Conservation (phyloP, 768 basidiomycete species). For the Psilocybe cyanescens region DNA sequence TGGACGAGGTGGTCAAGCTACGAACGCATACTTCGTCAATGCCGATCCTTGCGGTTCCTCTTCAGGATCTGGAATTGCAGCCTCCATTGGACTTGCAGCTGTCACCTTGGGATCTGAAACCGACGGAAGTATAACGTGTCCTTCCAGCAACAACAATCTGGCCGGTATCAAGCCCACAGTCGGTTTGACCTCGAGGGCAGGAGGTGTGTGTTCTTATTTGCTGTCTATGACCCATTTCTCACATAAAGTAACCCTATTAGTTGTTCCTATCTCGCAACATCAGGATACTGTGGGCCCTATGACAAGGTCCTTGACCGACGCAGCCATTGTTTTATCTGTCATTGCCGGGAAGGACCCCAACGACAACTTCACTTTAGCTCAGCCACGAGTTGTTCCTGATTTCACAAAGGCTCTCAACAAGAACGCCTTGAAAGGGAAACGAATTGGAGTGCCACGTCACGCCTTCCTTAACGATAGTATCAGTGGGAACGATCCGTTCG, state of each 20-base stretch:
- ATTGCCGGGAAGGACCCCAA: constrained; percentile 60
- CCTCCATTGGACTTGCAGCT: constrained; percentile 54
- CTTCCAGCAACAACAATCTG: constrained; percentile 53
- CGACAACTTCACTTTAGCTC: constrained; percentile 57
- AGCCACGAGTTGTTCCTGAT: constrained; percentile 56
- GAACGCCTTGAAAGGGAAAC: constrained; percentile 50
- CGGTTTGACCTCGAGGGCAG: constrained; percentile 61
- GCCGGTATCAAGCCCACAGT: constrained; percentile 66
- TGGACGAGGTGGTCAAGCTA: constrained; percentile 56
- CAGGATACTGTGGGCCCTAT: constrained; percentile 67
- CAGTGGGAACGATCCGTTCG: constrained; percentile 35
- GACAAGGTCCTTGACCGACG: constrained; percentile 55
- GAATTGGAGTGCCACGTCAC: constrained; percentile 56
- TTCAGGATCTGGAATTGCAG: constrained; percentile 59
- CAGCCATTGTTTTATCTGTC: constrained; percentile 56
- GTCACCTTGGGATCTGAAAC: constrained; percentile 55
- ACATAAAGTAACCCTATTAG: constrained; percentile 26
- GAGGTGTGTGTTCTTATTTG: constrained; percentile 38
- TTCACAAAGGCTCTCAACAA: constrained; percentile 55
- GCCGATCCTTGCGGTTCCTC: constrained; percentile 63
- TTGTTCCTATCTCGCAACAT: constrained; percentile 58
- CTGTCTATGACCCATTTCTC: not conserved
- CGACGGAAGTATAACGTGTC: constrained; percentile 59
- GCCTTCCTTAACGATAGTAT: constrained; percentile 38
- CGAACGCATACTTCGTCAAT: constrained; percentile 51